These are phyloP conservation scores for Hypoxylon crocopeplum DNA, from an alignment of 495 filamentous ascomycete genomes.

Conservation along the genomic window DNA sequence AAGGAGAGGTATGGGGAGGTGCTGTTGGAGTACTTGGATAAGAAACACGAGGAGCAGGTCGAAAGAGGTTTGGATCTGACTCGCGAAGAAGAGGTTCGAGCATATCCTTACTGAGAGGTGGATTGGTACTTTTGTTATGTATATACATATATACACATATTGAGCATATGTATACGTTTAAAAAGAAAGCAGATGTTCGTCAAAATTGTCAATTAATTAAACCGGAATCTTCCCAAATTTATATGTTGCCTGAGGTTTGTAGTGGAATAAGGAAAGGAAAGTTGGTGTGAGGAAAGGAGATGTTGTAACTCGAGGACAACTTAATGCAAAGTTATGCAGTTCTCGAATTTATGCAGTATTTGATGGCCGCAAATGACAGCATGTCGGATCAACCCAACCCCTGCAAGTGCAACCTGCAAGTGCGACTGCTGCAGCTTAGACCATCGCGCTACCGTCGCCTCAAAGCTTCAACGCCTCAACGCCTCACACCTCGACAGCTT, in stretches of 20 bases:
- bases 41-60: slow-evolving; percentile 79
- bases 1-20: slow-evolving; percentile 80
- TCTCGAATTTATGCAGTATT: slow-evolving; percentile 14
- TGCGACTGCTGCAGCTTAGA: neutral
- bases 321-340: too few relatives aligned
- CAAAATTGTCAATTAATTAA: too few relatives aligned
- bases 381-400: slow-evolving; percentile 26
- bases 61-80: slow-evolving; percentile 66
- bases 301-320: too few relatives aligned
- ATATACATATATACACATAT: too few relatives aligned
- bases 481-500: too few relatives aligned
- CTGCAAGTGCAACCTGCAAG: neutral
- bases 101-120: slow-evolving; percentile 36
- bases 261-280: too few relatives aligned
- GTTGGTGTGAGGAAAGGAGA: too few relatives aligned
- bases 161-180: too few relatives aligned
- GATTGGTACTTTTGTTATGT: too few relatives aligned
- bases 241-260: too few relatives aligned
- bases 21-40: slow-evolving; percentile 82
- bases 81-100: slow-evolving; percentile 63
- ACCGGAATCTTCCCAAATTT: too few relatives aligned
- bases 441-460: slow-evolving; percentile 32
- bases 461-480: slow-evolving; percentile 27
- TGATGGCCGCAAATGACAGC: slow-evolving; percentile 17
- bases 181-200: too few relatives aligned